Conservation (phyloP, 2,329 filamentous ascomycete species). For the Xylariaceae sp. region DNA sequence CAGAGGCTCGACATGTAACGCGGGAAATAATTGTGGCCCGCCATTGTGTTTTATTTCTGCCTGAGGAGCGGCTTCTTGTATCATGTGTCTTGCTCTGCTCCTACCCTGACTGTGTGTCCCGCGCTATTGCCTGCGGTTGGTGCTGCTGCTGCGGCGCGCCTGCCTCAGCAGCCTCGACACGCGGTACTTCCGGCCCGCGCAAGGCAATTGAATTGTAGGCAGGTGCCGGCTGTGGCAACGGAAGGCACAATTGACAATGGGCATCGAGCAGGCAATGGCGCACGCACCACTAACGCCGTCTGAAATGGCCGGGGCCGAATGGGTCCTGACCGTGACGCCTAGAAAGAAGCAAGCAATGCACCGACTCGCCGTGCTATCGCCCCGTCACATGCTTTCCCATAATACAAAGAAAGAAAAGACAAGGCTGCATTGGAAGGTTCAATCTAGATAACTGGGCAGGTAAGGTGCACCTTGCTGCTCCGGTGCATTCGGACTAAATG, state of each 20-base stretch:
- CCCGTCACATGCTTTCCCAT: not conserved
- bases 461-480: not conserved
- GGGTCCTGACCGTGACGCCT: not conserved
- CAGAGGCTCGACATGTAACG: slow-evolving; percentile 34
- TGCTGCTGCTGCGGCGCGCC: not conserved
- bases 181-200: not conserved
- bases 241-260: not conserved
- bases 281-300: too few relatives aligned
- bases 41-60: slow-evolving; percentile 29
- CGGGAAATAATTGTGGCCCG: slow-evolving; percentile 34
- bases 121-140: not conserved
- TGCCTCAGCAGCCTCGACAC: slow-evolving; percentile 7
- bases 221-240: not conserved
- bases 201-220: not conserved
- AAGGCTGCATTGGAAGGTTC: not conserved
- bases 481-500: not conserved
- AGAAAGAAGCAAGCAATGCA: not conserved
- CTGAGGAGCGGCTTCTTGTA: slow-evolving; percentile 19
- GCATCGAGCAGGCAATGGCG: too few relatives aligned
- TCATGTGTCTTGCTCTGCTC: slow-evolving; percentile 17
- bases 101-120: not conserved
- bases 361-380: not conserved
- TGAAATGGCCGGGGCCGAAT: too few relatives aligned
- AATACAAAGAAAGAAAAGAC: not conserved
- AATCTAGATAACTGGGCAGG: not conserved